phyloP scores from a whole-genome alignment of 257 asterid genomes.

The Solanum gandarillasii region DNA sequence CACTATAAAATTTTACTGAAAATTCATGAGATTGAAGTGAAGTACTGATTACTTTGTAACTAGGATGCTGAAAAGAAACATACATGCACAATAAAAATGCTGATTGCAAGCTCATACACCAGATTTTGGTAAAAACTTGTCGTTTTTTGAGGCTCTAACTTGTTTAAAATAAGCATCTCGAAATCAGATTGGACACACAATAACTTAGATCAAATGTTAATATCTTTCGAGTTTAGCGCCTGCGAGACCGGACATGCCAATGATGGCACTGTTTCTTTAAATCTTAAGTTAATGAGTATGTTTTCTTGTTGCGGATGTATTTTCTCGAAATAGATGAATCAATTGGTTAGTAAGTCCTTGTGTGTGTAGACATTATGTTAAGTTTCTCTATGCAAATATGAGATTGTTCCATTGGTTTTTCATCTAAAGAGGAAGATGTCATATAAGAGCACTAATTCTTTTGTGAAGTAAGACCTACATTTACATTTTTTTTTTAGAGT shows the following conservation, averaged over 20 bases:
- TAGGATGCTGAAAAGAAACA: not conserved
- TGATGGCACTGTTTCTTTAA: not conserved
- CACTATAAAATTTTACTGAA: not conserved
- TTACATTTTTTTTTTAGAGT: no score
- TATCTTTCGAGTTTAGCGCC: not conserved
- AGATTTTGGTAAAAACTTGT: not conserved
- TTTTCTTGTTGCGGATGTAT: not conserved
- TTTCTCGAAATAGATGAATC: not conserved
- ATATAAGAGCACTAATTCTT: no score
- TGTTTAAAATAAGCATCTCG: not conserved
- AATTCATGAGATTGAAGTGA: not conserved
- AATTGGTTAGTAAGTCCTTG: not conserved
- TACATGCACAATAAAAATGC: not conserved
- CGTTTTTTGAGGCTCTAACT: not conserved
- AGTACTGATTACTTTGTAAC: not conserved
- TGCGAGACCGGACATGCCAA: not conserved
- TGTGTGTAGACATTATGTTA: not conserved
- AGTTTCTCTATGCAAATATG: not conserved
- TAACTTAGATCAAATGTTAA: not conserved
- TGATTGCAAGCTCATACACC: not conserved
- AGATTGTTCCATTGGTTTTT: not conserved
- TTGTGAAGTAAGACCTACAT: no score
- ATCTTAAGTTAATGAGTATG: not conserved
- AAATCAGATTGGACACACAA: not conserved
- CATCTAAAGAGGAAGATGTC: no score